Conservation (phyloP, 2,329 filamentous ascomycete species). For the Sporothrix humicola region DNA sequence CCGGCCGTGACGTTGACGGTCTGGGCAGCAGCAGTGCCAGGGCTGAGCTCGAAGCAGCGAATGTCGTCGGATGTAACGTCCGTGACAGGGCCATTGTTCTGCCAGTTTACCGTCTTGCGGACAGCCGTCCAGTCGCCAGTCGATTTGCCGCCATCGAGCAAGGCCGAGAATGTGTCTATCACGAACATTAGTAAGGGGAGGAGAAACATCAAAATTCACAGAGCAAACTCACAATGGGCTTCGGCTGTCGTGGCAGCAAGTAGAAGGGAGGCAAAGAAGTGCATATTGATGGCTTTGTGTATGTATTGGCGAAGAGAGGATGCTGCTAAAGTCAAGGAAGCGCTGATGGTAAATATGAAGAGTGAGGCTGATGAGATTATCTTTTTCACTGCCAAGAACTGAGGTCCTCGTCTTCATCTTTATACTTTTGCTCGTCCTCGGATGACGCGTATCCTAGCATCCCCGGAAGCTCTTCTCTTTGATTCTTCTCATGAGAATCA, state of each 20-base stretch:
- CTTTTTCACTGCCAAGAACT: conserved; percentile 9
- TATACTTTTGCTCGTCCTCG: not conserved
- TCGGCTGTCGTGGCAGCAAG: conserved; percentile 34
- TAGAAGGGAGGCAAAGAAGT: conserved; percentile 31
- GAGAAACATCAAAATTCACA: not conserved
- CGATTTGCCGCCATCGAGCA: conserved; percentile 35
- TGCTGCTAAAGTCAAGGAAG: not conserved
- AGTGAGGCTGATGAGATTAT: not conserved
- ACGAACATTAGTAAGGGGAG: not conserved
- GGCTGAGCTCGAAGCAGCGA: conserved; percentile 42
- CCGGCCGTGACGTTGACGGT: conserved; percentile 49
- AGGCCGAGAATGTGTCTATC: conserved; percentile 38
- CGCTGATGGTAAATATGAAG: not conserved
- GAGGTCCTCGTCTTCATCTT: not conserved
- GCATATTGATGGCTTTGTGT: conserved; percentile 28
- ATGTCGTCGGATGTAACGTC: conserved; percentile 42
- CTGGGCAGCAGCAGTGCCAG: conserved; percentile 39
- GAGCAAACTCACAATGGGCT: conserved; percentile 37
- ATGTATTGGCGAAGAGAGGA: not conserved
- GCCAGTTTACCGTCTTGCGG: conserved; percentile 47
- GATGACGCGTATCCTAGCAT: not conserved
- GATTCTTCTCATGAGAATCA: not conserved
- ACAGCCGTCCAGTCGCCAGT: conserved; percentile 43
- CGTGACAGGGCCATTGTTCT: conserved; percentile 44
- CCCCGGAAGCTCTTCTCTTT: not conserved